A percentile compares a stretch with the other conserved stretches of the same genome.
Evolutionary conservation across 2,329 filamentous ascomycete species (phyloP).

Genomic region (Gyromitra esculenta): DNA sequence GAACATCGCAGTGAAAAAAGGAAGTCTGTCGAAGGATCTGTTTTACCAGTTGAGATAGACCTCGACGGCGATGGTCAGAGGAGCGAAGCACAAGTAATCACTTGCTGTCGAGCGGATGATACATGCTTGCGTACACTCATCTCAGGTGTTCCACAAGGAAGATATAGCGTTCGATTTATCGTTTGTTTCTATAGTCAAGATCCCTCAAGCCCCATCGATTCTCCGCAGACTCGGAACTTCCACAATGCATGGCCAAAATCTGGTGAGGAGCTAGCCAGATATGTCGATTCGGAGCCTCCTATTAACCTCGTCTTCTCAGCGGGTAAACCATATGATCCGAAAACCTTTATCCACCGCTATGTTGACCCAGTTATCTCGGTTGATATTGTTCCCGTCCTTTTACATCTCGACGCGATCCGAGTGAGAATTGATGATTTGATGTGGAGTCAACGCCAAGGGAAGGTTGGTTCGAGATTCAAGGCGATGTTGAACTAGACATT

Average conservation of each 20-base stretch:
- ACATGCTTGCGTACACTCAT: conserved; percentile 42
- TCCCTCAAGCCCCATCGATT: conserved; percentile 24
- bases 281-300: conserved; percentile 19
- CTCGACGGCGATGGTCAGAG: conserved; percentile 45
- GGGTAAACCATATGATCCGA: conserved; percentile 43
- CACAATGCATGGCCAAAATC: conserved; percentile 15
- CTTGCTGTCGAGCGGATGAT: conserved; percentile 25
- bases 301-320: conserved; percentile 45
- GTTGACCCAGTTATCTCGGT: conserved; percentile 43
- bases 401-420: conserved; percentile 41
- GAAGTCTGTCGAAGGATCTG: not conserved
- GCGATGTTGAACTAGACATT: conserved; percentile 35
- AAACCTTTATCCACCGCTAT: conserved; percentile 37
- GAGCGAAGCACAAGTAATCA: conserved; percentile 41
- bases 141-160: conserved; percentile 38
- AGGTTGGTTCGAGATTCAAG: conserved; percentile 43
- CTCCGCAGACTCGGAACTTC: conserved; percentile 28
- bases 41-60: conserved; percentile 34
- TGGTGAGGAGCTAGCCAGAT: not conserved
- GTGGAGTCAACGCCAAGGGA: conserved; percentile 1
- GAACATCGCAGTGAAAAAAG: not conserved
- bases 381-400: conserved; percentile 31
- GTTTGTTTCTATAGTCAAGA: conserved; percentile 32
- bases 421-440: conserved; percentile 42
- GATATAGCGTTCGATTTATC: conserved; percentile 40